A percentile compares a stretch with the other conserved stretches of the same genome.
Conservation (phyloP, 371 early-diverging fungal genomes). For the Mortierella sp. region DNA sequence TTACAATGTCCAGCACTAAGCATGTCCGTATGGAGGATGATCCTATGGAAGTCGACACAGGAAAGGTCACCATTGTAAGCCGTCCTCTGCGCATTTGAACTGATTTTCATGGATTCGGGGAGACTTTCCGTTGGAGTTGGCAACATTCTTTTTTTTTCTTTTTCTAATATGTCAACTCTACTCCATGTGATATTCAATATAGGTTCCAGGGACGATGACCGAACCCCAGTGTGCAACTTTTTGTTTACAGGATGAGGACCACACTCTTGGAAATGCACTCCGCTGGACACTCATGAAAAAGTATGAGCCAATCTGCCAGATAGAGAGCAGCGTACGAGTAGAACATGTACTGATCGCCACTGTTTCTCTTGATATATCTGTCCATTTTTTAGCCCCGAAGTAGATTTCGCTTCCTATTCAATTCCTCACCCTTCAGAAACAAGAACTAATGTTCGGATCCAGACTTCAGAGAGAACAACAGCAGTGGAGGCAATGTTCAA, state of each 20-base stretch:
- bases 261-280: slow-evolving; percentile 96
- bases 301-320: slow-evolving; percentile 58
- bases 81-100: background rate
- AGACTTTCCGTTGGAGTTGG: background rate
- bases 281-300: slow-evolving; percentile 96
- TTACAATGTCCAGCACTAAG: slow-evolving; percentile 27
- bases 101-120: background rate
- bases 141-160: background rate
- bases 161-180: background rate
- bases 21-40: slow-evolving; percentile 42
- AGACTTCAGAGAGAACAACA: slow-evolving; percentile 86
- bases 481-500: slow-evolving; percentile 88
- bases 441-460: slow-evolving; percentile 94
- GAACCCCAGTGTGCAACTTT: slow-evolving; percentile 90
- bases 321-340: background rate
- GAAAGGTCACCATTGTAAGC: slow-evolving; percentile 70
- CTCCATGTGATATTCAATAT: background rate
- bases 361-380: background rate
- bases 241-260: slow-evolving; percentile 92
- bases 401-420: slow-evolving; percentile 98
- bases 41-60: slow-evolving; percentile 53
- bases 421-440: slow-evolving; percentile 99
- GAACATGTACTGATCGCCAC: background rate
- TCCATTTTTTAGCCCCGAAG: slow-evolving; percentile 74
- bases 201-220: slow-evolving; percentile 73